Evolutionary conservation across 345 rosid genomes (phyloP).

Genomic region (Populus tremula): DNA sequence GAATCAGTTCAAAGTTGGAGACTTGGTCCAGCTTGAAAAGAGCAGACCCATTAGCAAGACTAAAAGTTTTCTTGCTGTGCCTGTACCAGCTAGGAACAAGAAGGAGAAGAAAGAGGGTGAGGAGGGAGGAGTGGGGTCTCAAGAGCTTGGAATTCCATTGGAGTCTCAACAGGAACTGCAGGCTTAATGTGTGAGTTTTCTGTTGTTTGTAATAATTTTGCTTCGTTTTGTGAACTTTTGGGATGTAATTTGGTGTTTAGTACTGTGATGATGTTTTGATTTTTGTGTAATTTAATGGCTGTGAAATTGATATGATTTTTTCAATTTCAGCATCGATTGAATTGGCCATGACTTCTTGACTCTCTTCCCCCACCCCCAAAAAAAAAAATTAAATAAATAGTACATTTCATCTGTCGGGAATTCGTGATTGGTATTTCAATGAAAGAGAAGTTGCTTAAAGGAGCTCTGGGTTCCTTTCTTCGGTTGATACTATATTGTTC

Average conservation of each 20-base stretch:
- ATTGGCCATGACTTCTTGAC: not conserved
- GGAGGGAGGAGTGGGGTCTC: slow-evolving; percentile 7
- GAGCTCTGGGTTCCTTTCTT: not conserved
- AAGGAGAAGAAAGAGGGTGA: slow-evolving; percentile 24
- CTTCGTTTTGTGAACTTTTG: not conserved
- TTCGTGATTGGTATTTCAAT: not conserved
- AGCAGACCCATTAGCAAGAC: slow-evolving; percentile 88
- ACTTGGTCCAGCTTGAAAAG: slow-evolving; percentile 63
- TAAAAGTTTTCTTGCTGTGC: slow-evolving; percentile 63
- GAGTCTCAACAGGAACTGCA: slow-evolving; percentile 53
- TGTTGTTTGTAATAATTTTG: slow-evolving; percentile 11
- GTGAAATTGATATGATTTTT: not conserved
- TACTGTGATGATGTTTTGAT: not conserved
- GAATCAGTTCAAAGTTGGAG: slow-evolving; percentile 74
- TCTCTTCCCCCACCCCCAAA: not conserved
- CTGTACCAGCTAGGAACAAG: slow-evolving; percentile 32
- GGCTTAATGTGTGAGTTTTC: slow-evolving; percentile 21
- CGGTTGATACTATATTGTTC: not conserved
- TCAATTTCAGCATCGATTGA: not conserved
- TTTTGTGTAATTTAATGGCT: slow-evolving; percentile 1
- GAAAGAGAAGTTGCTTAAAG: not conserved
- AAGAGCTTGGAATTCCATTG: slow-evolving; percentile 64
- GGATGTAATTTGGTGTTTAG: not conserved
- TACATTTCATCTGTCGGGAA: not conserved
- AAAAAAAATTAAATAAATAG: too few species aligned